Evolutionary conservation across 2,329 filamentous ascomycete genomes (phyloP).

Genomic region (Chrysosporium keratinophilum): DNA sequence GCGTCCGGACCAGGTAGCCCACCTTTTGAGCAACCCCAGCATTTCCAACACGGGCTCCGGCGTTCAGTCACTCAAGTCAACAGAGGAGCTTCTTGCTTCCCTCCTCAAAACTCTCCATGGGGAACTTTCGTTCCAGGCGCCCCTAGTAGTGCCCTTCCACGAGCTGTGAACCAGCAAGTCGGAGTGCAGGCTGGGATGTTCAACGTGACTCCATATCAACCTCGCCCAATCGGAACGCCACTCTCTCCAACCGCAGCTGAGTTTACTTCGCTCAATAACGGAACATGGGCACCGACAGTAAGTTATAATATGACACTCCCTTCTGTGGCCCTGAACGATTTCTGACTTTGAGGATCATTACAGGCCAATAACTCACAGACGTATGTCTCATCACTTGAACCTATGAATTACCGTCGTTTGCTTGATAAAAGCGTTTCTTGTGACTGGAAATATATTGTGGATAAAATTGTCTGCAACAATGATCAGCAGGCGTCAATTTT

Average conservation of each 20-base stretch:
- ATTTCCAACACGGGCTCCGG: constrained; percentile 23
- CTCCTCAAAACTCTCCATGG: constrained; percentile 28
- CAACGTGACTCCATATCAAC: constrained; percentile 38
- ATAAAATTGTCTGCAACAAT: constrained; percentile 99
- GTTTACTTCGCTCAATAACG: constrained; percentile 47
- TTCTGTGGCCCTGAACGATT: constrained; percentile 16
- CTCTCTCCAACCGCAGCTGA: constrained; percentile 65
- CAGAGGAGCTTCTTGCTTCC: constrained; percentile 27
- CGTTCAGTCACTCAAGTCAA: constrained; percentile 26
- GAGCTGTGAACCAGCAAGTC: constrained; percentile 24
- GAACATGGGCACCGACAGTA: constrained; percentile 40
- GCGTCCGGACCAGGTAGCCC: constrained; percentile 31
- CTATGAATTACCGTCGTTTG: constrained; percentile 88
- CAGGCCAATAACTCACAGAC: constrained; percentile 51
- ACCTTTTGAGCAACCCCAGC: constrained; percentile 22
- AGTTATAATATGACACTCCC: constrained; percentile 33
- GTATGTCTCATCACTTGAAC: constrained; percentile 78
- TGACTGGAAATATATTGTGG: constrained; percentile 99
- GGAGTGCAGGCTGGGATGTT: constrained; percentile 30
- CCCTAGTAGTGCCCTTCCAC: constrained; percentile 20
- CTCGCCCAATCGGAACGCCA: constrained; percentile 52
- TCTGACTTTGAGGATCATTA: constrained; percentile 19
- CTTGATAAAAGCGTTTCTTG: constrained; percentile 93
- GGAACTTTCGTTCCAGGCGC: constrained; percentile 23
- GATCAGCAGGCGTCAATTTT: constrained; percentile 99